Percentiles rank a stretch among this genome's conserved stretches.
phyloP scores from a whole-genome alignment of 805 yeast genomes.

The Metschnikowia koreensis region DNA sequence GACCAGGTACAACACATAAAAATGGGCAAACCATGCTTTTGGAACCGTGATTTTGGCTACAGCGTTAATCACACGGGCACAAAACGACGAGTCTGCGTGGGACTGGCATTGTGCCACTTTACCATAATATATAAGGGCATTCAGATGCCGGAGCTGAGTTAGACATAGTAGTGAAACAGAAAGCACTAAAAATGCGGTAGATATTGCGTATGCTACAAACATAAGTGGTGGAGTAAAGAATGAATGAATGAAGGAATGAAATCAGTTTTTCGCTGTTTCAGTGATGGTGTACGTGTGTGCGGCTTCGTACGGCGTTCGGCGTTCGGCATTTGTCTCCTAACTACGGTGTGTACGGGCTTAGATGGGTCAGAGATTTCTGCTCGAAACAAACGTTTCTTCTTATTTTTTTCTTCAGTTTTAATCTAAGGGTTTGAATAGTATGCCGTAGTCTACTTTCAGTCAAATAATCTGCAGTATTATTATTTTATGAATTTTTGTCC shows the following conservation, averaged over 20 bases:
- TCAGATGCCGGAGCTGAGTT: conserved; percentile 5
- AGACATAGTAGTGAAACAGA: conserved; percentile 6
- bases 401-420: too few species aligned
- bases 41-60: conserved; percentile 48
- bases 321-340: too few species aligned
- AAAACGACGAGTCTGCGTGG: neutral
- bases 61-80: conserved; percentile 2
- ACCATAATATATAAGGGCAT: conserved; percentile 15
- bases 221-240: neutral
- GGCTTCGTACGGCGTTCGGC: too few species aligned
- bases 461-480: too few species aligned
- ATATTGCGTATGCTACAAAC: conserved; percentile 1
- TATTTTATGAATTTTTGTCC: too few species aligned
- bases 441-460: too few species aligned
- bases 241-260: too few species aligned
- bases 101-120: conserved; percentile 10
- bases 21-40: conserved; percentile 61
- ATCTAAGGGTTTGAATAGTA: too few species aligned
- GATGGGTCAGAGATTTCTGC: too few species aligned
- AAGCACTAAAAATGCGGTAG: conserved; percentile 3
- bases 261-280: too few species aligned
- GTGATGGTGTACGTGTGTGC: conserved; percentile 3
- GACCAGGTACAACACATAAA: conserved; percentile 47
- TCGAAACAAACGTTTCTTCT: too few species aligned
- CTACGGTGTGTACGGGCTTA: too few species aligned